phyloP scores from a whole-genome alignment of 2,329 filamentous ascomycete species.

The Atkinsonella texensis region DNA sequence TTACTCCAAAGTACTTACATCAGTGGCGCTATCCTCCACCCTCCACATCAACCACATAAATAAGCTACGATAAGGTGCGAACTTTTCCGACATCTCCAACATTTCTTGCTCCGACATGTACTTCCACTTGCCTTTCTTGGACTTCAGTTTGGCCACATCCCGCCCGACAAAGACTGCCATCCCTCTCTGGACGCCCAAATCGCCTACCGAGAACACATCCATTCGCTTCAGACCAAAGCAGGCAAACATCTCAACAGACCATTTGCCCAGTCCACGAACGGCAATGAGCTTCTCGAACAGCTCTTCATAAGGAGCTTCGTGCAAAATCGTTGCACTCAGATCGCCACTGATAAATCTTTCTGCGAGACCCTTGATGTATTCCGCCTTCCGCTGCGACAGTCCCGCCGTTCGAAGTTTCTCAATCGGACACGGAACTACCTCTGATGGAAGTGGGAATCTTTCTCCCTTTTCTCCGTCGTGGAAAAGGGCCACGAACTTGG shows the following conservation, averaged over 20 bases:
- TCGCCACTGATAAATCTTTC: conserved; percentile 68
- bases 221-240: conserved; percentile 88
- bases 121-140: conserved; percentile 82
- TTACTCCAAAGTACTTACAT: conserved; percentile 49
- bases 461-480: conserved; percentile 22
- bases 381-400: conserved; percentile 86
- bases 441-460: conserved; percentile 62
- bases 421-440: conserved; percentile 54
- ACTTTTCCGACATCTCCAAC: conserved; percentile 67
- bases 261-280: conserved; percentile 74
- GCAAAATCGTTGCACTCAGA: conserved; percentile 62
- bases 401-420: conserved; percentile 69
- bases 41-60: conserved; percentile 99
- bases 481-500: conserved; percentile 71
- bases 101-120: conserved; percentile 95
- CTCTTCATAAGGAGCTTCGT: conserved; percentile 72
- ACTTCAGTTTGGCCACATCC: conserved; percentile 75
- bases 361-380: conserved; percentile 81
- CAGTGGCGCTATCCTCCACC: conserved; percentile 54
- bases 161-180: conserved; percentile 80
- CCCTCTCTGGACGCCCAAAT: conserved; percentile 86
- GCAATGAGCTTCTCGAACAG: conserved; percentile 71
- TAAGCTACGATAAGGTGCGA: conserved; percentile 75
- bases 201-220: conserved; percentile 87
- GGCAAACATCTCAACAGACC: conserved; percentile 98